Conservation (phyloP, 805 yeast species). For the Saccharomyces kudriavzevii region DNA sequence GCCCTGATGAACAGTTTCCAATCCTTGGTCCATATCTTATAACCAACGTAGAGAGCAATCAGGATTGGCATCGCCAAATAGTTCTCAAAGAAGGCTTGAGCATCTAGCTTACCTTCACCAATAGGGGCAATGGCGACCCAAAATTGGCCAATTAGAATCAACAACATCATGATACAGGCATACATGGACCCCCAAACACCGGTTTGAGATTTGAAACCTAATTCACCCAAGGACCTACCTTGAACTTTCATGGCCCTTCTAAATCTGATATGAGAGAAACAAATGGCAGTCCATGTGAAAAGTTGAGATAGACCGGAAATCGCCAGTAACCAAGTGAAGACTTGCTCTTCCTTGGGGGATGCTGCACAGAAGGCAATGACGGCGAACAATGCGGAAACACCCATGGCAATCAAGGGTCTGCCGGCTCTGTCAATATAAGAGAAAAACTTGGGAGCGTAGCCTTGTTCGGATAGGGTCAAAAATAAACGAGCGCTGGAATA, state of each 20-base stretch:
- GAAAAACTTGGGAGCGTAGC: constrained; percentile 51
- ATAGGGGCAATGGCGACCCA: constrained; percentile 62
- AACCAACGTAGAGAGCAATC: constrained; percentile 36
- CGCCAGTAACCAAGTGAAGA: constrained; percentile 58
- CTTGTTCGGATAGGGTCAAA: constrained; percentile 62
- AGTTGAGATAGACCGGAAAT: constrained; percentile 55
- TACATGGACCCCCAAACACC: constrained; percentile 48
- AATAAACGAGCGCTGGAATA: constrained; percentile 66
- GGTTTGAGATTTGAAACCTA: constrained; percentile 45
- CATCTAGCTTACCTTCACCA: constrained; percentile 29
- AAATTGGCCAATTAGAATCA: constrained; percentile 51
- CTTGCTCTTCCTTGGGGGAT: constrained; percentile 46
- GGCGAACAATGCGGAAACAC: constrained; percentile 46
- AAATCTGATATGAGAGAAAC: constrained; percentile 49
- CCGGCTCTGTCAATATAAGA: constrained; percentile 52
- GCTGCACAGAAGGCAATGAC: constrained; percentile 61
- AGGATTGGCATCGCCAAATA: constrained; percentile 44
- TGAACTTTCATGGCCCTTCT: constrained; percentile 50
- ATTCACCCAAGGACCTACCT: constrained; percentile 41
- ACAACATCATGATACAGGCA: constrained; percentile 42
- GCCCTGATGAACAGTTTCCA: constrained; percentile 32
- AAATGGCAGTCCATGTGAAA: constrained; percentile 56
- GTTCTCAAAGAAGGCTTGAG: constrained; percentile 37
- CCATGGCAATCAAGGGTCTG: constrained; percentile 52
- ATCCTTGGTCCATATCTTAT: constrained; percentile 40